phyloP scores from a whole-genome alignment of 2,329 filamentous ascomycete genomes.

The Fulvia fulva region DNA sequence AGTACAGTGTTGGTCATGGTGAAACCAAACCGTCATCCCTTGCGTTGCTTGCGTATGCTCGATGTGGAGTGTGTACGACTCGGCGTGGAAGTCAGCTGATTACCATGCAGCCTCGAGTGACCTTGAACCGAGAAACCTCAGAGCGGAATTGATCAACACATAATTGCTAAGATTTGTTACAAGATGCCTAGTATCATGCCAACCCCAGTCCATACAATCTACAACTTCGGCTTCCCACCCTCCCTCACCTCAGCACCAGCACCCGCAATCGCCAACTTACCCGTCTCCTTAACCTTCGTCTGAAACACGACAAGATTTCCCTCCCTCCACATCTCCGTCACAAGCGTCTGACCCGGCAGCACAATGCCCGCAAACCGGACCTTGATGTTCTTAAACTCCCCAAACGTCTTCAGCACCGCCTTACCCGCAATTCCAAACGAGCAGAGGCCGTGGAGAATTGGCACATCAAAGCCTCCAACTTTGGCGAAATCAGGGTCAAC shows the following conservation, averaged over 20 bases:
- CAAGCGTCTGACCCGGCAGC: slow-evolving; percentile 79
- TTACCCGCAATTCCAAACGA: slow-evolving; percentile 89
- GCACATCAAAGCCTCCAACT: slow-evolving; percentile 88
- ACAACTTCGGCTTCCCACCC: slow-evolving; percentile 50
- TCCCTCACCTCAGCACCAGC: slow-evolving; percentile 71
- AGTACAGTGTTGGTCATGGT: not conserved
- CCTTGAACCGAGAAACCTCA: too few relatives aligned
- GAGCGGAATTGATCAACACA: too few relatives aligned
- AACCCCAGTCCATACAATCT: too few relatives aligned
- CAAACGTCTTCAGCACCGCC: slow-evolving; percentile 80
- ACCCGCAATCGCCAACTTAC: slow-evolving; percentile 78
- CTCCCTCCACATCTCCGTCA: slow-evolving; percentile 94
- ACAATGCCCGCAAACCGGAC: slow-evolving; percentile 85
- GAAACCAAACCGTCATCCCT: too few relatives aligned
- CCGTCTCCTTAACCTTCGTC: slow-evolving; percentile 85
- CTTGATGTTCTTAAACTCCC: slow-evolving; percentile 85
- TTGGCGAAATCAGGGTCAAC: slow-evolving; percentile 93
- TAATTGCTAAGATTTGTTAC: too few relatives aligned
- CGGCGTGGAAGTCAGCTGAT: too few relatives aligned
- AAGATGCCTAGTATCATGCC: too few relatives aligned
- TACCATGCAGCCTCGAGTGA: too few relatives aligned
- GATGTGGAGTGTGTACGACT: too few relatives aligned
- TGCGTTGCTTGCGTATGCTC: too few relatives aligned
- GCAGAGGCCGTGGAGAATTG: slow-evolving; percentile 96
- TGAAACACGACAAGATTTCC: slow-evolving; percentile 77